Conservation (phyloP, 768 basidiomycete genomes). For the Russula foetens region DNA sequence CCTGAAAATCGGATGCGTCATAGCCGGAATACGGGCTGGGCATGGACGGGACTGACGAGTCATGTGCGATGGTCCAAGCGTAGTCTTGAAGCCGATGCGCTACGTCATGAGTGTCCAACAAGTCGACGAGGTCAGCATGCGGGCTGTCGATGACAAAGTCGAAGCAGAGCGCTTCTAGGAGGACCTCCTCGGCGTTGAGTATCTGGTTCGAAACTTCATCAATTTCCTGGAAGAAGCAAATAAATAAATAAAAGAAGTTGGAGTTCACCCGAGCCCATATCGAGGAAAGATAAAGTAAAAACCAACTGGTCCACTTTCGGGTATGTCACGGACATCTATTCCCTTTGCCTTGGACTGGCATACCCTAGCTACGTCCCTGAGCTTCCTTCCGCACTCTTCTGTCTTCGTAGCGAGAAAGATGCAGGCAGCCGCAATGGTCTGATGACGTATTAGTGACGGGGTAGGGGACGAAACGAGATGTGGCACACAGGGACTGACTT, state of each 20-base stretch:
- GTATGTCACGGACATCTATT: constrained; percentile 45
- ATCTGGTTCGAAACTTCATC: constrained; percentile 64
- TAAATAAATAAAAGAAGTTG: too few relatives aligned
- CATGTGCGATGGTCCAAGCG: constrained; percentile 82
- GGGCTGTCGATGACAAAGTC: constrained; percentile 76
- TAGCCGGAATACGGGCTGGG: not conserved
- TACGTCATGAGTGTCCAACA: constrained; percentile 51
- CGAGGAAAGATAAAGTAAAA: not conserved
- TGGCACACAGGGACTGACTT: constrained; percentile 37
- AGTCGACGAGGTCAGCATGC: constrained; percentile 65
- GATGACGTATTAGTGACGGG: constrained; percentile 13
- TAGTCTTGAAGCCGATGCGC: constrained; percentile 53
- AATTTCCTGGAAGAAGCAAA: constrained; percentile 50
- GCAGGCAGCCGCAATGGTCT: constrained; percentile 83
- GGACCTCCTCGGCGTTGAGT: constrained; percentile 64
- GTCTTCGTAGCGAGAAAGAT: constrained; percentile 89
- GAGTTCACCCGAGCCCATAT: not conserved
- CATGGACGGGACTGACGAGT: constrained; percentile 51
- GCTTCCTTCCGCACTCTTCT: constrained; percentile 80
- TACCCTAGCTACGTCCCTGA: constrained; percentile 76
- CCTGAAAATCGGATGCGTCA: constrained; percentile 30
- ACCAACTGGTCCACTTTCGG: constrained; percentile 58
- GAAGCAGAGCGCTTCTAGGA: constrained; percentile 79
- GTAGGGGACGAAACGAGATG: not conserved
- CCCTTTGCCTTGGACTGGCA: constrained; percentile 60